Conservation (phyloP, 441 rosid genomes). For the Jatropha podagrica region DNA sequence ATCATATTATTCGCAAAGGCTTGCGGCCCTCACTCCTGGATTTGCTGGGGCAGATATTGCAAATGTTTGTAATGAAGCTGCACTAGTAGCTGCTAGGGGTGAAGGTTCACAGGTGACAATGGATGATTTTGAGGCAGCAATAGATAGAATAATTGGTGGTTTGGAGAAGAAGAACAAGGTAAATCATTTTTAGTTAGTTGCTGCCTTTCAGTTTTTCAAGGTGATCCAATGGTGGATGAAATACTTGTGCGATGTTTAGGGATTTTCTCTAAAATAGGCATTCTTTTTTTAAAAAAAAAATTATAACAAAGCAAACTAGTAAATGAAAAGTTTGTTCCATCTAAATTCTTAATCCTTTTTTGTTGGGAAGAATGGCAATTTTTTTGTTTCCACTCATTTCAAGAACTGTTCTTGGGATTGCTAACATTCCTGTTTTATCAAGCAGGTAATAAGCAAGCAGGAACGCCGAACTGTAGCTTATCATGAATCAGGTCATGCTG, state of each 20-base stretch:
- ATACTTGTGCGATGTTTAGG: background rate
- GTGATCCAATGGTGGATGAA: background rate
- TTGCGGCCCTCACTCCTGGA: slow-evolving; percentile 76
- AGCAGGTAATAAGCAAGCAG: slow-evolving; percentile 72
- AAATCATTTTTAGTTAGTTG: background rate
- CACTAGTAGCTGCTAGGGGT: slow-evolving; percentile 63
- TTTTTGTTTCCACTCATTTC: background rate
- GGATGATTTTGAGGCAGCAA: slow-evolving; percentile 72
- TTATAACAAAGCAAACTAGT: background rate
- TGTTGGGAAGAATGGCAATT: background rate
- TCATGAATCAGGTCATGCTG: slow-evolving; percentile 77
- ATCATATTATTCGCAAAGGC: slow-evolving; percentile 58
- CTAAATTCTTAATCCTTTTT: background rate
- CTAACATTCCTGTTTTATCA: slow-evolving; percentile 3
- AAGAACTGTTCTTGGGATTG: background rate
- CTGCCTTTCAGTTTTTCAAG: background rate
- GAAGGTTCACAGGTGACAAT: slow-evolving; percentile 46
- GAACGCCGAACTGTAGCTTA: slow-evolving; percentile 55
- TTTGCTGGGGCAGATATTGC: slow-evolving; percentile 83
- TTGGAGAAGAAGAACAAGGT: slow-evolving; percentile 76
- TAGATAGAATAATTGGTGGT: slow-evolving; percentile 68
- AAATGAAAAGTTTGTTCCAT: background rate
- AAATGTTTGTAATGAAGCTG: slow-evolving; percentile 76
- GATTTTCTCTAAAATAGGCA: background rate
- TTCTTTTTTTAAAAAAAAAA: background rate